Evolutionary conservation across 495 filamentous ascomycete genomes (phyloP), one percentile per base, ranked within the genome.

Genomic region (Penicillium dipodomyicola): DNA sequence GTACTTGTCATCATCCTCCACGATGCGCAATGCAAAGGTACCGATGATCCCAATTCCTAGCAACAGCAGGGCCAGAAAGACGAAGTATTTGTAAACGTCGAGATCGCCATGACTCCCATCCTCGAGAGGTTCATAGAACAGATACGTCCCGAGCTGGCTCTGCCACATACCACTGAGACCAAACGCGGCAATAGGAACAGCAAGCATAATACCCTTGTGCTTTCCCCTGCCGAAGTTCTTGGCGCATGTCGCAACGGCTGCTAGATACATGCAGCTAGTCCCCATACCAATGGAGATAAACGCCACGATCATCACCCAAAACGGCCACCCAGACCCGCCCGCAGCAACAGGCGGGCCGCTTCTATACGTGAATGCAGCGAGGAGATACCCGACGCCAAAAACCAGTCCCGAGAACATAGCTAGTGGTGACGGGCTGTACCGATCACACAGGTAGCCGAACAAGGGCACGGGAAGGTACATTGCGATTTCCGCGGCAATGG

Each of bases 161-260:
- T 90, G 80, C 87, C 93, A 96, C 89, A 98, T 90, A 5, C 90
- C 89, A 62, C 92, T 96, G 46, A 98, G 72, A 11, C 94, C 94
- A 67, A 96, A 96, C 3, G 88, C 84, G 0, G 94, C 91, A 75
- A 98, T 97, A 7, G 94, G 94, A 49, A 90, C 71, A 22, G 92
- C 93, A 51, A 98, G 76, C 65, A 95, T 92, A 54, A 98, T 70
- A 0, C 94, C 93, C 67, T 91, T 88, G 63, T 95, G 84, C 65
- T 87, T 91, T 4, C 92, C 90, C 39, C 86, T 78, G 19, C 93
- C 90, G 69, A 97, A 97, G 71, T 96, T 97, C 83, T 98, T 98
- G 23, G 93, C 94, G 57, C 91, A 96, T 2, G 92, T 96, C 22
- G 94, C 91, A 29, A 98, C 87, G 0, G 89, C 88, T 35, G 83